Evolutionary conservation across 176 grass and related monocot genomes (phyloP), one percentile per base, ranked within the genome.

Genomic region (Musa troglodytarum): DNA sequence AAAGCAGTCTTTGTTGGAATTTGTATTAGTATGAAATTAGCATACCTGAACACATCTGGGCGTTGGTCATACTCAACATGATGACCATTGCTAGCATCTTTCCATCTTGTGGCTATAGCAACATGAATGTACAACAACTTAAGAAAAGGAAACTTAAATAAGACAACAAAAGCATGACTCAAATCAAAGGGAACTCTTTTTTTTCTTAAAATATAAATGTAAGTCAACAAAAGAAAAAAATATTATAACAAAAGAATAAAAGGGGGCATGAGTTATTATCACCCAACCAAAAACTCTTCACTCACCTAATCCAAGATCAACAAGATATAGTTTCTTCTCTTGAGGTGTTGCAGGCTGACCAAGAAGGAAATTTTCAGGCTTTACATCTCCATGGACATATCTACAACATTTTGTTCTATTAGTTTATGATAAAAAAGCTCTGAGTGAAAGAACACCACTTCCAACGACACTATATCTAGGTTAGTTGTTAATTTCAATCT

Each of bases 321-420:
- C 92, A 84, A 95, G 92, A 88, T 76, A 95, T 78, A 95, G 85
- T 73, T 84, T 95, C 72, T 95, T 95, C 77, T 95, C 86, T 79
- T 95, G 92, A 78, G 92, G 81, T 43, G 92, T 95, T 65, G 88
- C 78, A 59, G 92, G 92, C 82, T 95, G 85, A 14, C 92, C 92
- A 20, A 95, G 88, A 66, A 95, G 85, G 81, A 95, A 90, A 49
- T 95, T 95, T 63, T 95, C 92, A 73, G 92, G 92, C 72, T 95
- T 95, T 56, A 95, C 92, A 9, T 95, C 92, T 72, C 92, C 92
- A 88, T 95, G 92, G 23, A 95, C 86, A 82, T 95, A 90, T 79
- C 89, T 92, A 76, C 49, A 75, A 83, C 81, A 74, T 3, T 15
- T 29, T 25, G 10, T 19, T 29, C 23, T 19, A 74, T 74, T 56